phyloP scores from a whole-genome alignment of 352 stramenopile genomes.

The Blastocystis sp. region DNA sequence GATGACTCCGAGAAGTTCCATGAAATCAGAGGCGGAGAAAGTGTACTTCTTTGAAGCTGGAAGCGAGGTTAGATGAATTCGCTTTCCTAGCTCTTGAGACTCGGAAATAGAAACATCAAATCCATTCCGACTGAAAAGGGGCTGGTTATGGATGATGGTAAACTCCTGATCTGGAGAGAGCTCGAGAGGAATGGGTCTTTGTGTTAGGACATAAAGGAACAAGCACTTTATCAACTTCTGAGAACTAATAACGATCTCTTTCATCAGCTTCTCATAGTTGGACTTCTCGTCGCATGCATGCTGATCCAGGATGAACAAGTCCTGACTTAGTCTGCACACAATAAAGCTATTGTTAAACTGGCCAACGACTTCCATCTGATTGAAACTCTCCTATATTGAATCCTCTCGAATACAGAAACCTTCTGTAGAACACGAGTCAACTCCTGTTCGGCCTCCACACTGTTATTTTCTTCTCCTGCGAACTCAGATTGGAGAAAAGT shows the following conservation, averaged over 20 bases:
- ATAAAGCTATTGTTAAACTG: conserved; percentile 98
- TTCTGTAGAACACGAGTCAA: conserved; percentile 77
- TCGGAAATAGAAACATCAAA: conserved; percentile 76
- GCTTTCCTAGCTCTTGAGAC: conserved; percentile 67
- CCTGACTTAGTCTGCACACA: conserved; percentile 75
- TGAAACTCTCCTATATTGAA: conserved; percentile 73
- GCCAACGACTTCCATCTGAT: conserved; percentile 81
- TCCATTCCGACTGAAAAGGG: conserved; percentile 86
- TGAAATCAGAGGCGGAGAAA: conserved; percentile 73
- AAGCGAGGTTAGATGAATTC: conserved; percentile 71
- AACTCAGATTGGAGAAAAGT: neutral
- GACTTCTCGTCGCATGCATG: conserved; percentile 85
- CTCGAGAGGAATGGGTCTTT: conserved; percentile 76
- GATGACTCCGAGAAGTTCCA: conserved; percentile 70
- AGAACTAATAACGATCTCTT: conserved; percentile 83
- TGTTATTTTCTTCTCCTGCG: neutral
- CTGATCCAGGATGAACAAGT: conserved; percentile 97
- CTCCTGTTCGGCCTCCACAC: conserved; percentile 64
- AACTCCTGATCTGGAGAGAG: conserved; percentile 84
- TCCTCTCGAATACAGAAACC: neutral
- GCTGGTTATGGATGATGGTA: conserved; percentile 82
- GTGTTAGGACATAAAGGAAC: neutral
- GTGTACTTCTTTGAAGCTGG: conserved; percentile 74
- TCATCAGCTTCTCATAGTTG: conserved; percentile 80
- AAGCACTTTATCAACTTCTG: conserved; percentile 80